Evolutionary conservation across 2,329 filamentous ascomycete species (phyloP), one percentile per base, ranked within the genome.

Genomic region (Penicillium sp.): DNA sequence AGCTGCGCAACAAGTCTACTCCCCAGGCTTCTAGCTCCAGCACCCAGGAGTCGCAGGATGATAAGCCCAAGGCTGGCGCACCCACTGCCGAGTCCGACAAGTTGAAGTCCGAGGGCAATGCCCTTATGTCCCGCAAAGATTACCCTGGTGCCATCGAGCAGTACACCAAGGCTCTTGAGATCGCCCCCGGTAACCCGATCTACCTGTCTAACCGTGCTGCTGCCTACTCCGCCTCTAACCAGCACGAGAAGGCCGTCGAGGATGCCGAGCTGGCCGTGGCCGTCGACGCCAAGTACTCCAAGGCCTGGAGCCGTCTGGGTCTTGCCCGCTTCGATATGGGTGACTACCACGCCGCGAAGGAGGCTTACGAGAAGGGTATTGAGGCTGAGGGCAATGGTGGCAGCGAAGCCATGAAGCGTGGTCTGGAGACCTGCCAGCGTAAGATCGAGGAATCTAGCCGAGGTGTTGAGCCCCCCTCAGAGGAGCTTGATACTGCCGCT

Each of bases 161-260:
- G 65, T 99, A 99, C 83, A 91, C 90, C 26, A 84, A 93, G 75
- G 95, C 95, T 4, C 86, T 99, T 26, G 83, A 85, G 55, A 81
- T 97, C 52, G 79, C 90, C 65, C 91, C 95, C 1, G 81, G 85
- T 64, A 98, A 99, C 79, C 90, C 93, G 39, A 95, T 99, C 77
- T 99, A 95, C 83, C 89, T 99, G 41, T 96, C 91, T 62, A 99
- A 99, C 85, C 91, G 95, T 65, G 95, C 95, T 11, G 95, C 95
- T 47, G 95, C 95, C 6, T 90, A 96, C 82, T 92, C 88, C 27
- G 93, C 91, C 22, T 86, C 86, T 60, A 86, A 87, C 67, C 88
- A 96, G 77, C 93, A 98, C 79, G 86, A 89, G 60, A 87, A 90
- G 61, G 95, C 95, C 13, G 87, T 86, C 67, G 82, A 88, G 60